Percentiles rank a stretch among this genome's conserved stretches.
These are phyloP conservation scores for Candida germanica DNA, from an alignment of 805 yeast species.

Conservation along the genomic window DNA sequence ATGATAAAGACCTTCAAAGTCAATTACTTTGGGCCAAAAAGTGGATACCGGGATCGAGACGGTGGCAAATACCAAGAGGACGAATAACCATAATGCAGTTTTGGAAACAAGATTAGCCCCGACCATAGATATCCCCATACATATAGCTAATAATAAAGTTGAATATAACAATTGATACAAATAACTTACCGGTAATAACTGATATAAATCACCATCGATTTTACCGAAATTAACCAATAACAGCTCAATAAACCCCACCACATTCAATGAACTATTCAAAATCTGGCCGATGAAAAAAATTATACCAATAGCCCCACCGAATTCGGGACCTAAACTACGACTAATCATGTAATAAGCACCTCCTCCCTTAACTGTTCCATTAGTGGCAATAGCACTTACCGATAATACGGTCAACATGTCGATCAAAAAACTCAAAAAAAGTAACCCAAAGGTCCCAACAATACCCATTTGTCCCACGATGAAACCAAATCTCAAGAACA, in stretches of 20 bases:
- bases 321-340: slow-evolving; percentile 93
- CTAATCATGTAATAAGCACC: slow-evolving; percentile 98
- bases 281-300: slow-evolving; percentile 95
- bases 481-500: slow-evolving; percentile 95
- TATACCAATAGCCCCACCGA: slow-evolving; percentile 96
- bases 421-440: slow-evolving; percentile 72
- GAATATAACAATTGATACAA: slow-evolving; percentile 72
- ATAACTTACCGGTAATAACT: slow-evolving; percentile 65
- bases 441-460: slow-evolving; percentile 65
- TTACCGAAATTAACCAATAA: slow-evolving; percentile 73
- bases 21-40: slow-evolving; percentile 54
- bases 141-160: slow-evolving; percentile 61
- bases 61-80: slow-evolving; percentile 66
- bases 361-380: slow-evolving; percentile 96
- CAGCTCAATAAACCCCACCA: slow-evolving; percentile 94
- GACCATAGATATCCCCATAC: slow-evolving; percentile 73
- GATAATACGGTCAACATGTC: slow-evolving; percentile 84
- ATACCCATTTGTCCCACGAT: slow-evolving; percentile 94
- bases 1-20: slow-evolving; percentile 53
- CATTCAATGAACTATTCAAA: slow-evolving; percentile 85
- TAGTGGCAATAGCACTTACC: slow-evolving; percentile 93
- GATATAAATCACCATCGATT: slow-evolving; percentile 51
- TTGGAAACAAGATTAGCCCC: slow-evolving; percentile 81
- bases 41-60: slow-evolving; percentile 80
- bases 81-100: slow-evolving; percentile 74